Base-by-base conservation (phyloP, 495 filamentous ascomycete species). In the Coniosporium apollinis region DNA sequence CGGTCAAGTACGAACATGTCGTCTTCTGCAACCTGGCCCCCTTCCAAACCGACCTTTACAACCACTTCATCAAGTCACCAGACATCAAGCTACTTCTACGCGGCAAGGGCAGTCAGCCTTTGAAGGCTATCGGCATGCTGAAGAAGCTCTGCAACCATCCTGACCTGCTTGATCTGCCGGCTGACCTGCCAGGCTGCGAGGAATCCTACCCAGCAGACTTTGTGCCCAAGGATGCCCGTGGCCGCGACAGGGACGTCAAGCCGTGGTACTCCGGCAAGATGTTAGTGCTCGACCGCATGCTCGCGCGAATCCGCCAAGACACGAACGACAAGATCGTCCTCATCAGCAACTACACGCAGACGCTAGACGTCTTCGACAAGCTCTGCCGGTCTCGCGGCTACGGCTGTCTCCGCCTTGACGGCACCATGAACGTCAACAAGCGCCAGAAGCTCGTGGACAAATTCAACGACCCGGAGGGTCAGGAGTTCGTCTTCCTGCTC, bases 131-230 rank as follows among this genome's bases (percentile, higher is more conserved):
- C 49, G 81, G 80, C 10, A 67, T 96, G 38, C 71, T 99, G 49
- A 99, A 99, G 56, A 99, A 99, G 47, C 72, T 99, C 19, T 99
- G 89, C 68, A 99, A 99, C 45, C 89, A 99, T 46, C 89, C 89
- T 0, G 91, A 99, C 45, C 71, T 99, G 14, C 71, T 99, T 8
- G 76, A 84, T 42, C 69, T 96, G 1, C 65, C 80, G 0, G 67
- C 67, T 0, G 89, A 99, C 54, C 67, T 99, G 4, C 85, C 83
- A 0, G 89, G 89, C 26, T 84, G 75, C 41, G 86, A 99, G 45
- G 47, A 75, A 34, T 64, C 68, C 47, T 89, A 76, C 53, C 89
- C 91, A 0, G 78, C 82, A 3, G 89, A 94, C 51, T 99, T 81
- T 50, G 69, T 85, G 4, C 81, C 75, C 0, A 91, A 83, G 42